Evolutionary conservation across 1,284 basidiomycete genomes (phyloP).

Genomic region (Irpex sp.): DNA sequence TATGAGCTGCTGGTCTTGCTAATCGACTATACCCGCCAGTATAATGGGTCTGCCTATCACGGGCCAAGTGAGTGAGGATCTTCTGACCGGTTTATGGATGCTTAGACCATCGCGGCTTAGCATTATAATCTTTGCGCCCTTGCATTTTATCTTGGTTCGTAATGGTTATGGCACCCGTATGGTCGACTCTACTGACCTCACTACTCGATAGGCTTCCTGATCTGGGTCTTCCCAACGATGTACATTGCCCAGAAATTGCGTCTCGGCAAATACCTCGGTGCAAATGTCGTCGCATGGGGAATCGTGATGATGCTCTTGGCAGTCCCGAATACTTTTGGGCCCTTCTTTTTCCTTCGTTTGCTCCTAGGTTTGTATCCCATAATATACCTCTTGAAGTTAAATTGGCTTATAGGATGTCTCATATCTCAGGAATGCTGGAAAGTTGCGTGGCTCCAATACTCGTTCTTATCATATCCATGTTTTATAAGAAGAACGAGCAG

Average conservation of each 20-base stretch:
- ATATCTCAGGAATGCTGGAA: constrained; percentile 55
- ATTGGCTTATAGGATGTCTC: neutral
- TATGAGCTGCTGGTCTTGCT: neutral
- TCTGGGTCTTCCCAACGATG: constrained; percentile 66
- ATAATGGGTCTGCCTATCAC: constrained; percentile 65
- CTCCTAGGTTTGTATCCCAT: constrained; percentile 42
- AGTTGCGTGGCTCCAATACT: constrained; percentile 60
- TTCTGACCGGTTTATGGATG: too few relatives aligned
- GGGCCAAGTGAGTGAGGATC: constrained; percentile 41
- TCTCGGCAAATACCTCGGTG: constrained; percentile 60
- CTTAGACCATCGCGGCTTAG: constrained; percentile 22
- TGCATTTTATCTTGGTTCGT: constrained; percentile 57
- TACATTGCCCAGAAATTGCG: constrained; percentile 60
- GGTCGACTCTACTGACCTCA: neutral
- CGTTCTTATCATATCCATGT: constrained; percentile 64
- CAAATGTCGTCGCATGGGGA: constrained; percentile 62
- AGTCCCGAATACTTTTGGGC: constrained; percentile 50
- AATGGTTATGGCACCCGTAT: neutral
- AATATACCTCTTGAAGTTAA: neutral
- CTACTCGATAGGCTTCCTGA: constrained; percentile 42
- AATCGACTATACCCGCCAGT: constrained; percentile 25
- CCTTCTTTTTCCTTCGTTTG: constrained; percentile 61
- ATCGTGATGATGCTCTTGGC: constrained; percentile 59
- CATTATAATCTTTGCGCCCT: constrained; percentile 64
- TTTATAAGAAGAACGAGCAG: constrained; percentile 70